A percentile compares a stretch with the other conserved stretches of the same genome.
phyloP scores from a whole-genome alignment of 169 alveolate species.

The Haemoproteus tartakovskyi region DNA sequence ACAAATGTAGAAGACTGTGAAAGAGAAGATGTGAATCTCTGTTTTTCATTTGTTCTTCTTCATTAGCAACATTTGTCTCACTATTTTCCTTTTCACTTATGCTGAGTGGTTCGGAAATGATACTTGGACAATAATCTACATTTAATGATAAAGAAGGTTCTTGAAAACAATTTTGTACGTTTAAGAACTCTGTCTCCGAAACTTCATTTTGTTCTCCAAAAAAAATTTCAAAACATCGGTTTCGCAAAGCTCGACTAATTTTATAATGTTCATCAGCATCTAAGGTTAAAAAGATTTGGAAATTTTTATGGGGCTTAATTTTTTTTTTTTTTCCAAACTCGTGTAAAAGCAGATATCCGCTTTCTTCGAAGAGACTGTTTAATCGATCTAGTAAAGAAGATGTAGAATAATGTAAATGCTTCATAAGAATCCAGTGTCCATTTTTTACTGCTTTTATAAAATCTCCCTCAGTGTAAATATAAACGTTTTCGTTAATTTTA shows the following conservation, averaged over 20 bases:
- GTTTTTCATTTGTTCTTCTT: too few species aligned
- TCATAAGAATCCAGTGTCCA: constrained; percentile 92
- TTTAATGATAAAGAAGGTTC: too few species aligned
- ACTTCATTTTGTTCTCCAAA: constrained; percentile 31
- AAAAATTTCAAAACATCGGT: constrained; percentile 87
- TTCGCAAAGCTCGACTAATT: constrained; percentile 86
- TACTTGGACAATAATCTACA: too few species aligned
- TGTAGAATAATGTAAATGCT: constrained; percentile 86
- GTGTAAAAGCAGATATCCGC: constrained; percentile 70
- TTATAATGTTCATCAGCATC: constrained; percentile 70
- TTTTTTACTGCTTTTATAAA: constrained; percentile 85
- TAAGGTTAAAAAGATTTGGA: constrained; percentile 86
- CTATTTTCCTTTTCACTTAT: too few species aligned
- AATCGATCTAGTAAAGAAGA: constrained; percentile 92
- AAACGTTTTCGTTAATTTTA: constrained; percentile 59
- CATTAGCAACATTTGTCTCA: too few species aligned
- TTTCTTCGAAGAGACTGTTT: constrained; percentile 91
- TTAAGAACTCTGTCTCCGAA: too few species aligned
- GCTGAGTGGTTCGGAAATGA: too few species aligned
- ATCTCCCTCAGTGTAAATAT: constrained; percentile 83
- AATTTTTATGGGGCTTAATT: constrained; percentile 85
- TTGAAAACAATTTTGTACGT: too few species aligned
- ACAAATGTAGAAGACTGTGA: too few species aligned
- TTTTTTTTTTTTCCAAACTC: constrained; percentile 81
- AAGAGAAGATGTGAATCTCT: too few species aligned